Evolutionary conservation across 106 monocot species (phyloP), one percentile per base, ranked within the genome.

Genomic region (Ottelia alismoides): DNA sequence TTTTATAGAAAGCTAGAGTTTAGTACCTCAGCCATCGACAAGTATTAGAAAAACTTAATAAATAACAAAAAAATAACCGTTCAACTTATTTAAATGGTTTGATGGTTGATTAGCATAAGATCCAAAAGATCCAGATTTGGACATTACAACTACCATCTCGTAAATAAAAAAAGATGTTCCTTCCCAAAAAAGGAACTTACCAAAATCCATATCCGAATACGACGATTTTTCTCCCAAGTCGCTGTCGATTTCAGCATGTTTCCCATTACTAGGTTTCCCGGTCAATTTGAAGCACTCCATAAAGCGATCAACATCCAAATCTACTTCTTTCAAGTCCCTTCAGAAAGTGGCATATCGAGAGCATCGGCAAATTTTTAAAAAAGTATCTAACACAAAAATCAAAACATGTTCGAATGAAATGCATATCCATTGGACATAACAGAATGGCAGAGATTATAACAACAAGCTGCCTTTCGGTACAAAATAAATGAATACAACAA

Each of bases 171-270:
- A 16, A 7, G 16, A 7, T 6, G 40, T 43, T 43, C 16, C 40
- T 43, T 43, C 16, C 40, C 16, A 43, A 53, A 51, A 49, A 52
- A 47, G 40, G 40, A 43, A 43, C 40, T 31, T 78, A 85, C 85
- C 98, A 58, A 74, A 79, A 66, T 85, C 85, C 72, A 90, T 75
- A 31, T 85, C 85, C 10, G 89, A 89, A 43, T 74, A 70, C 50
- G 84, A 76, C 20, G 65, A 31, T 26, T 35, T 28, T 14, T 35
- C 63, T 57, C 69, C 81, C 28, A 45, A 40, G 28, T 76, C 72
- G 49, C 28, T 65, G 67, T 75, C 70, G 51, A 19, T 50, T 3
- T 49, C 49, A 19, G n/a, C 30, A 49, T 50, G 48, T 21, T 30
- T 25, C 11, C 22, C 29, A 10, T 30, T 11, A 20, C 3, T 49